Conservation (phyloP, 2,329 filamentous ascomycete species). For the Fusarium agapanthi region DNA sequence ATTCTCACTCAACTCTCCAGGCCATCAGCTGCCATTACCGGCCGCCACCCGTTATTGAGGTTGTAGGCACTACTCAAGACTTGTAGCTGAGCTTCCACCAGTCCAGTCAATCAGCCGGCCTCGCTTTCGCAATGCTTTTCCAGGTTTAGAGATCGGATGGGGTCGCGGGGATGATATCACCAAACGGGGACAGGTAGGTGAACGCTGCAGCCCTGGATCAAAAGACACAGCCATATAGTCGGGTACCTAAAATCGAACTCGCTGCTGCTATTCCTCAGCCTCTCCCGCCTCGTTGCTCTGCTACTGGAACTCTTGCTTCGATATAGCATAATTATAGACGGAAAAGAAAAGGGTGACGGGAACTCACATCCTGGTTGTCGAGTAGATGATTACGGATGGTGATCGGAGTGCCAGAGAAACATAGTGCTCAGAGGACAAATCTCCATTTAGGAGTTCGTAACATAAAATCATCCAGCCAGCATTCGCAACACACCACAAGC, state of each 20-base stretch:
- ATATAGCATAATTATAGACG: not conserved
- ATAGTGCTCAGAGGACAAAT: not conserved
- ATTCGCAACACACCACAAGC: not conserved
- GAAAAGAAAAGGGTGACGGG: not conserved
- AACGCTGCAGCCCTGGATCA: not conserved
- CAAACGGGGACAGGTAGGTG: not conserved
- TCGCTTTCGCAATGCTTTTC: no score
- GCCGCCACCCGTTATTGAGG: not conserved
- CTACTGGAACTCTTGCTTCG: not conserved
- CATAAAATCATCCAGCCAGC: not conserved
- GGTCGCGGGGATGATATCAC: not conserved
- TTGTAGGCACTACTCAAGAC: no score
- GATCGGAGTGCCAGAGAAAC: not conserved
- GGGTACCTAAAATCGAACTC: not conserved
- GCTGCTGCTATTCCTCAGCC: not conserved
- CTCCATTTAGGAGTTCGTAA: not conserved
- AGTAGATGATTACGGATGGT: not conserved
- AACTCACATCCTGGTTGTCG: not conserved
- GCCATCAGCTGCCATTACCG: not conserved
- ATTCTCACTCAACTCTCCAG: not conserved
- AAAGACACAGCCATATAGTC: not conserved
- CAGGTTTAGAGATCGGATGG: not conserved
- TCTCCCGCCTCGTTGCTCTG: not conserved
- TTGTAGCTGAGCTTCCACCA: no score
- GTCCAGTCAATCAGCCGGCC: no score